These are phyloP conservation scores for Euphrasia arctica DNA, from an alignment of 305 asterid genomes.

Conservation along the genomic window DNA sequence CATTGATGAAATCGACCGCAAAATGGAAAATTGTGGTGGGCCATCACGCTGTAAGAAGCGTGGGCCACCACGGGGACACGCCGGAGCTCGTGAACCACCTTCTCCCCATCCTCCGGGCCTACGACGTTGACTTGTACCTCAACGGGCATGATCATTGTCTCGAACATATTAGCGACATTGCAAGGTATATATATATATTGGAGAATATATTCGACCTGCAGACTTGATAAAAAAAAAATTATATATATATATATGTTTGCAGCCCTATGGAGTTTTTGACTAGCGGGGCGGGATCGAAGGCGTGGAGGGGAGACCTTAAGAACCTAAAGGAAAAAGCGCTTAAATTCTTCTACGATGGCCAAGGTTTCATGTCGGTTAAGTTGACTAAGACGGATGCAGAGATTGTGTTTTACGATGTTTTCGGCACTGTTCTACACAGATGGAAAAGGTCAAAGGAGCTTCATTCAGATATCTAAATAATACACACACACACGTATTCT, in stretches of 20 bases:
- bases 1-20: constrained; percentile 62
- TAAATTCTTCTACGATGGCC: constrained; percentile 77
- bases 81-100: constrained; percentile 51
- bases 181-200: constrained; percentile 37
- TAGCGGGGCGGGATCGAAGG: constrained; percentile 91
- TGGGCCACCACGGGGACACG: constrained; percentile 84
- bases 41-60: constrained; percentile 78
- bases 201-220: neutral
- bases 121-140: constrained; percentile 61
- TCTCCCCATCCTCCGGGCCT: constrained; percentile 72
- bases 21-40: constrained; percentile 87
- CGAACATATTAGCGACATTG: constrained; percentile 52
- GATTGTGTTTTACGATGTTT: constrained; percentile 56
- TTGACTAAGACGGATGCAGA: constrained; percentile 38
- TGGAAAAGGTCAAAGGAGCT: constrained; percentile 57
- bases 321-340: constrained; percentile 29
- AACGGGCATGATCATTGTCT: constrained; percentile 89
- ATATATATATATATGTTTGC: neutral
- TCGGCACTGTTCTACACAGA: constrained; percentile 47
- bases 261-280: constrained; percentile 68
- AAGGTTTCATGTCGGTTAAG: constrained; percentile 77
- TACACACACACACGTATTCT: too few species aligned
- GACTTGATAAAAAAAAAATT: too few species aligned
- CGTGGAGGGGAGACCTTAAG: constrained; percentile 83
- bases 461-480: constrained; percentile 38